Conservation (phyloP, 331 rosid genomes). For the Ulmus americana region DNA sequence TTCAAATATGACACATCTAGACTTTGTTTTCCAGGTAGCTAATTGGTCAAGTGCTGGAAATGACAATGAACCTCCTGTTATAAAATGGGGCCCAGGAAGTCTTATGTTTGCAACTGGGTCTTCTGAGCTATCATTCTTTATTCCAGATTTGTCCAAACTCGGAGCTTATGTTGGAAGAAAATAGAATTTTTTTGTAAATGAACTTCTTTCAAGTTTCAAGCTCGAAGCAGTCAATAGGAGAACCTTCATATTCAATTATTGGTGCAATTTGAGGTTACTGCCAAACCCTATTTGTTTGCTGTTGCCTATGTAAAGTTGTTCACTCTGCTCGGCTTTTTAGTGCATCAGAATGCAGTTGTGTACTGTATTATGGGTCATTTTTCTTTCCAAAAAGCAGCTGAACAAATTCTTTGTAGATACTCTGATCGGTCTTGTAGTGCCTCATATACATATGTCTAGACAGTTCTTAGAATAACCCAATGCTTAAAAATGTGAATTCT, state of each 20-base stretch:
- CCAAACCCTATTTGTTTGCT: constrained; percentile 3
- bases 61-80: constrained; percentile 81
- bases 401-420: background rate
- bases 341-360: constrained; percentile 3
- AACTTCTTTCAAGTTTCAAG: constrained; percentile 3
- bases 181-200: constrained; percentile 36
- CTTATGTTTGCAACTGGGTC: constrained; percentile 92
- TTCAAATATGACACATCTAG: background rate
- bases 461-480: background rate
- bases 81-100: constrained; percentile 90
- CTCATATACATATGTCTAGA: background rate
- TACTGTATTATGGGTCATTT: background rate
- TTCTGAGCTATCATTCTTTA: constrained; percentile 82
- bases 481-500: constrained; percentile 9
- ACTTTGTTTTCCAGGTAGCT: constrained; percentile 51
- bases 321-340: background rate
- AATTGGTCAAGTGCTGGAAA: constrained; percentile 88
- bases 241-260: background rate
- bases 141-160: constrained; percentile 84
- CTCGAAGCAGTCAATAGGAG: constrained; percentile 12
- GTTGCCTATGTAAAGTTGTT: constrained; percentile 3
- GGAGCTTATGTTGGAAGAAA: constrained; percentile 81
- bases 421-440: background rate
- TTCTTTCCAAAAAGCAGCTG: background rate
- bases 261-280: constrained; percentile 12